Conservation (phyloP, 2,329 filamentous ascomycete species). For the Xylariomycetidae sp. region DNA sequence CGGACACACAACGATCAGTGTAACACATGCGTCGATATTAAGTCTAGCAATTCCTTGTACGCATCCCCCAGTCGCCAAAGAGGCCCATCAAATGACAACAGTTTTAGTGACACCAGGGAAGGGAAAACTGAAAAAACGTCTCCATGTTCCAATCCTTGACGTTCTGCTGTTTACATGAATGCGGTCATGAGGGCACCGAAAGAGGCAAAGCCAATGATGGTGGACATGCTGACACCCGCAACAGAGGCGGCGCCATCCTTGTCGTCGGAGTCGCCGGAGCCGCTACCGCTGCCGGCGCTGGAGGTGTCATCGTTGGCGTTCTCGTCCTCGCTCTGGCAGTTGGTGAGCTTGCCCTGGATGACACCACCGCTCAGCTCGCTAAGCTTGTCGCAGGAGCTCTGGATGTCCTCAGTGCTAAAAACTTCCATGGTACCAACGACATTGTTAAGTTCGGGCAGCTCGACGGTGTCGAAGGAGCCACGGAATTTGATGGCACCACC, state of each 20-base stretch:
- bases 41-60: slow-evolving; percentile 38
- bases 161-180: slow-evolving; percentile 39
- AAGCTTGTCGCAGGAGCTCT: slow-evolving; percentile 48
- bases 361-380: slow-evolving; percentile 37
- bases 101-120: slow-evolving; percentile 24
- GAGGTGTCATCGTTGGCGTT: slow-evolving; percentile 45
- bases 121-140: slow-evolving; percentile 18
- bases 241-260: slow-evolving; percentile 38
- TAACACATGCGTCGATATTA: slow-evolving; percentile 35
- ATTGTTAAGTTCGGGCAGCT: slow-evolving; percentile 59
- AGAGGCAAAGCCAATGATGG: slow-evolving; percentile 40
- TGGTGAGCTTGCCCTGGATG: slow-evolving; percentile 40
- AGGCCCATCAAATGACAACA: slow-evolving; percentile 24
- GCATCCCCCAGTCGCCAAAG: slow-evolving; percentile 24
- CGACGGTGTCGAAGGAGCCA: slow-evolving; percentile 71
- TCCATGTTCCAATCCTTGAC: slow-evolving; percentile 3
- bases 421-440: slow-evolving; percentile 69
- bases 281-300: slow-evolving; percentile 21
- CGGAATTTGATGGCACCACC: slow-evolving; percentile 78
- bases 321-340: slow-evolving; percentile 45
- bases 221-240: slow-evolving; percentile 39
- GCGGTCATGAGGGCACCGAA: slow-evolving; percentile 40
- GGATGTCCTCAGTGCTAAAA: slow-evolving; percentile 58
- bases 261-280: slow-evolving; percentile 21
- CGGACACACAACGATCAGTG: slow-evolving; percentile 12